phyloP scores from a whole-genome alignment of 2,329 filamentous ascomycete species.

The Ambrosiella xylebori region DNA sequence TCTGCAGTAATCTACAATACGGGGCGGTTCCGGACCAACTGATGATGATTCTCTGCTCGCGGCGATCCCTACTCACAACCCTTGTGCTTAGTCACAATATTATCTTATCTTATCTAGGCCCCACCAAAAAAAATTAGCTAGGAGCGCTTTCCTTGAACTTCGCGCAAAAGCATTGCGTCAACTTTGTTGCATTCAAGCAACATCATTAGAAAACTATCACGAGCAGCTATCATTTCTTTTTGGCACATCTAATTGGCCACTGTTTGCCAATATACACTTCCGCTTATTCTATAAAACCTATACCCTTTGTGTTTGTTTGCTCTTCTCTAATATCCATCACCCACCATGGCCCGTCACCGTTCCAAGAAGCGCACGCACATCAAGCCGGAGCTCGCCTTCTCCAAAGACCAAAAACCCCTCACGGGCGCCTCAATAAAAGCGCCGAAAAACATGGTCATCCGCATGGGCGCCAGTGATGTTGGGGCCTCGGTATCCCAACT shows the following conservation, averaged over 20 bases:
- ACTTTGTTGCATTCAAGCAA: not conserved
- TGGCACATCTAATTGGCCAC: not conserved
- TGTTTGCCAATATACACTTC: not conserved
- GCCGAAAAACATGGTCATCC: slow-evolving; percentile 97
- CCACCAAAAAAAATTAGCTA: slow-evolving; percentile 12
- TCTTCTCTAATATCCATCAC: not conserved
- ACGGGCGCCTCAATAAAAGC: slow-evolving; percentile 47
- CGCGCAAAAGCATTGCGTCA: not conserved
- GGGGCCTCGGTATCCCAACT: slow-evolving; percentile 82
- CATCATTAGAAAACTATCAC: not conserved
- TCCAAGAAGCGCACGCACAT: slow-evolving; percentile 82
- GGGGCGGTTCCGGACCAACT: not conserved
- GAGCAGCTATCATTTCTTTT: not conserved
- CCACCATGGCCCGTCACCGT: slow-evolving; percentile 58
- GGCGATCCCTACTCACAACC: too few relatives aligned
- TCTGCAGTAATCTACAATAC: too few relatives aligned
- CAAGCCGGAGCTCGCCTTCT: slow-evolving; percentile 44
- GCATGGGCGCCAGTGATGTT: slow-evolving; percentile 85
- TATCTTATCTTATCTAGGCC: slow-evolving; percentile 12
- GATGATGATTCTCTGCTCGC: not conserved
- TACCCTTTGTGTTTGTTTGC: not conserved
- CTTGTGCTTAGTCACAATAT: slow-evolving; percentile 2
- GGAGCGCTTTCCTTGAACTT: slow-evolving; percentile 1
- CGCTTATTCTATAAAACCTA: not conserved
- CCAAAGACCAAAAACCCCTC: slow-evolving; percentile 32